Evolutionary conservation across 768 basidiomycete genomes (phyloP), one percentile per base, ranked within the genome.

Genomic region (Lentinula sp.): DNA sequence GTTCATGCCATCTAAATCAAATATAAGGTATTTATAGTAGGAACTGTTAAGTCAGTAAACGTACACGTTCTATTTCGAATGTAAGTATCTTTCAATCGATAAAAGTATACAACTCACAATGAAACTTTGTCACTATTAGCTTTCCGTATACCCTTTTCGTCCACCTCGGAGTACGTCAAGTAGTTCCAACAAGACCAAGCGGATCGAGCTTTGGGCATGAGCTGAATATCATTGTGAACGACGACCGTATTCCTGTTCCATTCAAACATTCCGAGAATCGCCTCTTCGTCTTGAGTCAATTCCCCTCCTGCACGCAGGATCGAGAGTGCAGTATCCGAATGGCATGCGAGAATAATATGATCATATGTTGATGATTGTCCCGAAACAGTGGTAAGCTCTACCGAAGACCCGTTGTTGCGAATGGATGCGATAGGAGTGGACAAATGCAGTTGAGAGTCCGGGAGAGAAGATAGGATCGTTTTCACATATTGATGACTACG

Each of bases 131-230:
- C 79, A 5, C 81, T 74, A 64, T 87, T 84, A 13, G 79, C 72
- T 58, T 78, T 74, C 62, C 70, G 61, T 15, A 64, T 59, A 3
- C 80, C 78, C 4, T 73, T 66, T 6, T 59, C 61, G 61, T 78
- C 74, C 18, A 72, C 58, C 16, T 70, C 67, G 16, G 81, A 83
- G 39, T 71, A 75, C 0, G 87, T 85, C n/a, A 90, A 70, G 68
- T 88, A 91, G 69, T 91, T 92, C 89, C 89, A 91, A 64, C 86
- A 86, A 0, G 87, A 86, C 86, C 89, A 91, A 0, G 87, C 87
- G 10, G 74, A 63, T 18, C 80, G 73, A 52, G 75, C 74, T 60
- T 74, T 75, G 0, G 89, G 91, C 88, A 91, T 90, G 13, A 91
- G 68, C 87, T 90, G 50, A 7, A 32, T 15, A 23, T 16, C 56